Percentiles rank a stretch among this genome's conserved stretches.
Evolutionary conservation across 2,329 filamentous ascomycete species (phyloP).

Genomic region (Beauveria brongniartii): DNA sequence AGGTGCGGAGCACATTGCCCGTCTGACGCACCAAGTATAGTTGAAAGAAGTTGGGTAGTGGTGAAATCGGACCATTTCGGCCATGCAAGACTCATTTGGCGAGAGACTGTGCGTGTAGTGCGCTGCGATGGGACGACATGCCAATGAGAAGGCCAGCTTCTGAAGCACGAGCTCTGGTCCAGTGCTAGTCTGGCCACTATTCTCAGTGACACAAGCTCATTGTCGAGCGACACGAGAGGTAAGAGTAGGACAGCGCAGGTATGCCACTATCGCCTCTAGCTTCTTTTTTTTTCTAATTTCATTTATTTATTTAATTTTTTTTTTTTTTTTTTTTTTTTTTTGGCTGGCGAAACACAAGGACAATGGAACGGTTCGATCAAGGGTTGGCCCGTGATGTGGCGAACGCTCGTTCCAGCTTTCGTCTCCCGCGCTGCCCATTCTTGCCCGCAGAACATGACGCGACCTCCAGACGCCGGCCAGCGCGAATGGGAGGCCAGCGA

Average conservation of each 20-base stretch:
- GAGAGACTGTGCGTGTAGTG: background rate
- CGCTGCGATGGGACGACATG: background rate
- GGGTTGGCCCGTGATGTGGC: slow-evolving; percentile 4
- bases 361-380: background rate
- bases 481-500: slow-evolving; percentile 1
- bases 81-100: background rate
- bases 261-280: background rate
- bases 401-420: background rate
- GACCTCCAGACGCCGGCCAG: slow-evolving; percentile 1
- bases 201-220: background rate
- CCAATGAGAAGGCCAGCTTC: background rate
- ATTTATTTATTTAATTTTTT: background rate
- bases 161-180: background rate
- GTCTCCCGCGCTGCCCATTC: background rate
- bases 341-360: background rate
- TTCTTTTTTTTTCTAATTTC: background rate
- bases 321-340: background rate
- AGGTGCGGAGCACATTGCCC: no score
- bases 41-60: background rate
- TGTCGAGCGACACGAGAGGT: background rate
- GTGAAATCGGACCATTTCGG: slow-evolving; percentile 1
- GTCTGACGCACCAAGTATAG: no score
- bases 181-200: background rate
- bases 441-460: background rate
- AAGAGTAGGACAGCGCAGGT: background rate